Evolutionary conservation across 805 yeast species (phyloP).

Genomic region (Barnettozyma wickerhamii): DNA sequence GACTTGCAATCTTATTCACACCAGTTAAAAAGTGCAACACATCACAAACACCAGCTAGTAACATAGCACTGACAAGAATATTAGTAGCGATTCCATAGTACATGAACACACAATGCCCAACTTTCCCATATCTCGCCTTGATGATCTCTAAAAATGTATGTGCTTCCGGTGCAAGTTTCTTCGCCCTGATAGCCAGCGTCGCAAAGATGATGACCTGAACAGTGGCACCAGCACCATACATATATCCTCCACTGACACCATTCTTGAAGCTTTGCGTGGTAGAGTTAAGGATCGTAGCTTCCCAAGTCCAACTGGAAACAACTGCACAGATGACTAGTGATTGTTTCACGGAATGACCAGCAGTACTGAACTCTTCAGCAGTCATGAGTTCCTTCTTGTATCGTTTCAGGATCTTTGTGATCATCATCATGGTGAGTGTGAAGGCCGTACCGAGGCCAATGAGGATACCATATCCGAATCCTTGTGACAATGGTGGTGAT

Average conservation of each 20-base stretch:
- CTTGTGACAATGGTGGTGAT: no score
- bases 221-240: constrained; percentile 33
- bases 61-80: constrained; percentile 39
- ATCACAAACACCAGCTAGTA: constrained; percentile 29
- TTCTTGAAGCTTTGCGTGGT: constrained; percentile 35
- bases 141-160: constrained; percentile 37
- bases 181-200: constrained; percentile 32
- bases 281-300: constrained; percentile 32
- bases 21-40: constrained; percentile 39
- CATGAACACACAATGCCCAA: constrained; percentile 30
- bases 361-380: constrained; percentile 37
- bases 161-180: constrained; percentile 35
- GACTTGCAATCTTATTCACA: constrained; percentile 42
- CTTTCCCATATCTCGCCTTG: constrained; percentile 32
- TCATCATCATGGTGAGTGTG: constrained; percentile 35
- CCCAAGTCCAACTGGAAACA: constrained; percentile 44
- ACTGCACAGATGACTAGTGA: constrained; percentile 39
- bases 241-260: constrained; percentile 35
- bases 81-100: constrained; percentile 34
- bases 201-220: constrained; percentile 33
- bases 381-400: constrained; percentile 37
- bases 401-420: constrained; percentile 30
- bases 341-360: constrained; percentile 34
- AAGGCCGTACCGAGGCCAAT: constrained; percentile 40
- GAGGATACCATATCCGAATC: constrained; percentile 37